phyloP scores from a whole-genome alignment of 1,284 basidiomycete genomes.

The Boletellus dicymbophilus region DNA sequence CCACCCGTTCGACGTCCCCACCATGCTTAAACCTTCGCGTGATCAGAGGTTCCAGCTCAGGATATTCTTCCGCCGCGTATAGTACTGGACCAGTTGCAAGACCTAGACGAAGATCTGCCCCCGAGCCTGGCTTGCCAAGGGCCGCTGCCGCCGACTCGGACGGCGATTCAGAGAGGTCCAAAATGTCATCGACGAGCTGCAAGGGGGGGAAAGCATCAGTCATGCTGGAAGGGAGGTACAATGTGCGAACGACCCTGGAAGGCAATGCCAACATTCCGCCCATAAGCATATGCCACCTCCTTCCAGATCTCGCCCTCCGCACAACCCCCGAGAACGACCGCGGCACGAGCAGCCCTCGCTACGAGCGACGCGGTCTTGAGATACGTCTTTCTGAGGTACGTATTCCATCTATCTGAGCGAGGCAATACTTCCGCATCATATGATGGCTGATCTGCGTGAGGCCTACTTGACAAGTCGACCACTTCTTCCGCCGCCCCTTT shows the following conservation, averaged over 20 bases:
- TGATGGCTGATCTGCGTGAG: too few relatives aligned
- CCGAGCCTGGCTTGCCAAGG: constrained; percentile 83
- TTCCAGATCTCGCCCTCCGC: constrained; percentile 83
- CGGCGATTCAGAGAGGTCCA: constrained; percentile 94
- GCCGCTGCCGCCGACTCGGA: constrained; percentile 53
- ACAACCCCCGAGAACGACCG: constrained; percentile 90
- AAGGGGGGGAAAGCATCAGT: constrained; percentile 14
- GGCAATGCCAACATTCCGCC: constrained; percentile 89
- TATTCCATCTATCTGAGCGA: constrained; percentile 67
- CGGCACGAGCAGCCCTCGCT: constrained; percentile 90
- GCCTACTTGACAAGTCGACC: constrained; percentile 18
- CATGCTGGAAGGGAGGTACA: too few relatives aligned
- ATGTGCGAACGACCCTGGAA: constrained; percentile 71
- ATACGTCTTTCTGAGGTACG: constrained; percentile 94
- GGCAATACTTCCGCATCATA: constrained; percentile 10
- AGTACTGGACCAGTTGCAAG: constrained; percentile 91
- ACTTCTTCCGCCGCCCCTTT: constrained; percentile 48
- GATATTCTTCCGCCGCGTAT: constrained; percentile 93
- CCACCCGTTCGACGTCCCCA: constrained; percentile 86
- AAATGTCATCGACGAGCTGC: constrained; percentile 94
- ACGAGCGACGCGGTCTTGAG: constrained; percentile 96
- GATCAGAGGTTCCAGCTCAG: constrained; percentile 83
- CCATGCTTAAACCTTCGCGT: constrained; percentile 78
- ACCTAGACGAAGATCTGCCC: constrained; percentile 86
- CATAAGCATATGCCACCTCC: constrained; percentile 93